Evolutionary conservation across 441 rosid genomes (phyloP), one percentile per base, ranked within the genome.

Genomic region (Viola pubescens): DNA sequence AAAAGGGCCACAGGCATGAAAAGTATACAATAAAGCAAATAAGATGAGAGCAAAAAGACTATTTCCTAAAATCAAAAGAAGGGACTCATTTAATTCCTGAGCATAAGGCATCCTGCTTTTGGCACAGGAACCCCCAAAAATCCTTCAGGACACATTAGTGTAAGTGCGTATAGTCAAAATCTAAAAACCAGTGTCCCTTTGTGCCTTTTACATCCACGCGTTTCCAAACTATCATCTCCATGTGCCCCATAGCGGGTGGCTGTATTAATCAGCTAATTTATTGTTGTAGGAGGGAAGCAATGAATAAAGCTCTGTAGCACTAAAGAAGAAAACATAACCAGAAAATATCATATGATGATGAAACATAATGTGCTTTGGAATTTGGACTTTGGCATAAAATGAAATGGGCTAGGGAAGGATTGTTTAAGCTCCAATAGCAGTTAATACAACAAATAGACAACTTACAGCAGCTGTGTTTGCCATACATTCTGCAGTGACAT

Each of bases 401-500:
- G 48, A 7, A 16, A 41, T 38, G 39, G 34, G 39, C 0, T 61
- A 14, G 2, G 48, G 0, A 34, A 34, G 45, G 42, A 11, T 62
- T 46, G 43, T 26, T 6, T 0, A 14, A 38, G 38, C 3, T 39
- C 37, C 14, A 60, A 12, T 43, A 4, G 9, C 37, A 14, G 43
- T 43, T 34, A 47, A 37, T n/a, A 37, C 37, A 62, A 52, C 16
- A 58, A 19, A 39, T 37, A 54, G 46, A 49, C 57, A 71, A 89
- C 96, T 81, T 81, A 92, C 98, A 62, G 81, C 50, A 56, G 86
- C 79, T 4, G 64, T 67, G 70, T 75, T 79, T 42, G 81, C 72
- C 56, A 83, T 64, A 65, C 81, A 81, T 71, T 87, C 91, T 19
- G 98, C 96, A 54, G 87, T 73, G 54, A 84, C 78, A 74, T 80